Base-by-base conservation (phyloP, 2,329 filamentous ascomycete species). In the Diplodia scrobiculata region DNA sequence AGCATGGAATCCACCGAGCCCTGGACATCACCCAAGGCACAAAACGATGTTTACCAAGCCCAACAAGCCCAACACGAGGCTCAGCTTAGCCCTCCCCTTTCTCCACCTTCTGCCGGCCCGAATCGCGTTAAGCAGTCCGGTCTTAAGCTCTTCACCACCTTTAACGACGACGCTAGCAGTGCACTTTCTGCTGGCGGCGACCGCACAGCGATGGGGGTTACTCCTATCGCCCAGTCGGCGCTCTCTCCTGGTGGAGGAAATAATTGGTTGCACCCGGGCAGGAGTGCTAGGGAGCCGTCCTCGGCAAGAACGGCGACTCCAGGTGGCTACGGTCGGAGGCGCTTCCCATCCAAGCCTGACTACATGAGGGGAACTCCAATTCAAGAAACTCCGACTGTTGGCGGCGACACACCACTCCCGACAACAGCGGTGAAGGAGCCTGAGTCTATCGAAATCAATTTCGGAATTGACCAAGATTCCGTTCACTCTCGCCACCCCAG, bases 91-190 rank as follows among this genome's bases (percentile, higher is more conserved):
- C 87, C 89, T 17, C 86, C 90, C 2, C 76, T 91, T n/a, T 93
- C 91, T 0, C 90, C 91, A 9, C 90, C 90, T 0, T 21, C 74
- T 79, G 66, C 59, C 14, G 55, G 59, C 2, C 54, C 66, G 10
- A 81, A 79, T 59, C 77, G 84, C 36, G 87, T 89, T 13, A 96
- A 96, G 79, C 89, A 89, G 32, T 91, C 92, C 10, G 87, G 94
- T 0, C 81, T 98, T 68, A 97, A 96, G 76, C 85, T 98, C 1
- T 96, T 98, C 72, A 98, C 95, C 0, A 89, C 90, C 0, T 98
- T 99, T 72, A 90, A 87, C 7, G 86, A 88, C 55, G 82, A 82
- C 53, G n/a, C 48, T 11, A 29, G 32, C 25, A 68, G 69, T 17
- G 86, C 88, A 87, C 86, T 77, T 87, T 91, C 78, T 86, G 88